Percentiles rank a stretch among this genome's conserved stretches.
Conservation (phyloP, 2,329 filamentous ascomycete genomes). For the Nemania abortiva region DNA sequence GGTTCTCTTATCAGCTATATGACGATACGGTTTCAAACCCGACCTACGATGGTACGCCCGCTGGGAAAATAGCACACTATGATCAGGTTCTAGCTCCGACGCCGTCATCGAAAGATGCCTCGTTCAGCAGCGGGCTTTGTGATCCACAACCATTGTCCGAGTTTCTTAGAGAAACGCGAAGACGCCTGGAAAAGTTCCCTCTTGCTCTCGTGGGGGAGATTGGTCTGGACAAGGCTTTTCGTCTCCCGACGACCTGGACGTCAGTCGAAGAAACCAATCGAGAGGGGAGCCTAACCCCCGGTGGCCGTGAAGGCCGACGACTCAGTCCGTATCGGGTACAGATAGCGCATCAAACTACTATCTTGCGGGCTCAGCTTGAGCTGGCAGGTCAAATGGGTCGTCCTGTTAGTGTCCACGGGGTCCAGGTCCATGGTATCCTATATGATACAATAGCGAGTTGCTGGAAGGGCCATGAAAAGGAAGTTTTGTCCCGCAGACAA, state of each 20-base stretch:
- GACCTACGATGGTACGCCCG: conserved; percentile 54
- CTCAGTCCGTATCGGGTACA: conserved; percentile 76
- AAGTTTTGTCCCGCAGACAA: conserved; percentile 71
- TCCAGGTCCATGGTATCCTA: conserved; percentile 79
- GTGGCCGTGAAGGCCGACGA: conserved; percentile 75
- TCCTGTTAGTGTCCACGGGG: conserved; percentile 77
- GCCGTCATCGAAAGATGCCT: conserved; percentile 58
- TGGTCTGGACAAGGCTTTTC: conserved; percentile 81
- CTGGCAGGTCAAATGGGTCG: conserved; percentile 76
- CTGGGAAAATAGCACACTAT: conserved; percentile 71
- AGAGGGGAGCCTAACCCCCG: conserved; percentile 70
- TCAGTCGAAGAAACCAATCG: conserved; percentile 55
- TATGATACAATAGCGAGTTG: conserved; percentile 72
- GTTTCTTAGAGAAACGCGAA: conserved; percentile 68
- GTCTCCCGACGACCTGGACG: conserved; percentile 73
- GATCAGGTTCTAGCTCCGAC: conserved; percentile 70
- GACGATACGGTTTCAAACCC: conserved; percentile 62
- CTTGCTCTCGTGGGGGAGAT: conserved; percentile 80
- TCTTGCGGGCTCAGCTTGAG: conserved; percentile 76
- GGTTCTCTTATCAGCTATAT: conserved; percentile 84
- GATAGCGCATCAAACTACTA: conserved; percentile 74
- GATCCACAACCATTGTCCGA: conserved; percentile 69
- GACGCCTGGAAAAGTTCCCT: conserved; percentile 68
- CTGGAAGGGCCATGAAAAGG: conserved; percentile 78
- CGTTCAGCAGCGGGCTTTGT: conserved; percentile 65